Conservation (phyloP, 2,329 filamentous ascomycete species). For the Diaporthe amygdali region DNA sequence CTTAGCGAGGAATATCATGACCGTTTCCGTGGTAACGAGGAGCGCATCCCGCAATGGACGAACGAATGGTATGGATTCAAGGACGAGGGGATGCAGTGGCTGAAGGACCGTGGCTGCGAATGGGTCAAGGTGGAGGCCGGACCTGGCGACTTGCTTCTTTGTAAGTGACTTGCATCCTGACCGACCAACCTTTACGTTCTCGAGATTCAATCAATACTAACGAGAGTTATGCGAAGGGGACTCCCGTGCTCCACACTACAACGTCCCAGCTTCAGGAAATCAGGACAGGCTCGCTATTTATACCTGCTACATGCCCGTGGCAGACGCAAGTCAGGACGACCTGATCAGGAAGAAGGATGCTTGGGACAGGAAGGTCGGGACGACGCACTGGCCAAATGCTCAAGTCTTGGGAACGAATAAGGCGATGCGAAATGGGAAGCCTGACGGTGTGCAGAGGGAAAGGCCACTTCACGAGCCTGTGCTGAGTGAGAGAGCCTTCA, state of each 20-base stretch:
- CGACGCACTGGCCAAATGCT: conserved; percentile 49
- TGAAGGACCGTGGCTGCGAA: conserved; percentile 37
- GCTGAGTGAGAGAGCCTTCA: conserved; percentile 47
- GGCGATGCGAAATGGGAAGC: conserved; percentile 31
- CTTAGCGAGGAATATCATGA: conserved; percentile 41
- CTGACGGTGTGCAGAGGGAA: conserved; percentile 39
- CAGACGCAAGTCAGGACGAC: conserved; percentile 44
- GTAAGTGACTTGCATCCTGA: conserved; percentile 25
- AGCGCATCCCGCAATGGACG: conserved; percentile 36
- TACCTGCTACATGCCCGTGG: conserved; percentile 47
- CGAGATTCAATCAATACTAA: background rate
- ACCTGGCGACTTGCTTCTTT: conserved; percentile 49
- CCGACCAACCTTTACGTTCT: conserved; percentile 29
- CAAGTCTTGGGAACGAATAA: conserved; percentile 29
- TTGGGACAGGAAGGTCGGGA: conserved; percentile 43
- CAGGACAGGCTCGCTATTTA: conserved; percentile 42
- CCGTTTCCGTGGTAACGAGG: conserved; percentile 36
- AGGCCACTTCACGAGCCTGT: conserved; percentile 44
- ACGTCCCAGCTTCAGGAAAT: conserved; percentile 38
- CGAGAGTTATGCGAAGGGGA: background rate
- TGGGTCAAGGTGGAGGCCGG: conserved; percentile 46
- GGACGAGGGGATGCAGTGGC: conserved; percentile 41
- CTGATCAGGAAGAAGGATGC: conserved; percentile 46
- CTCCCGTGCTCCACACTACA: conserved; percentile 42
- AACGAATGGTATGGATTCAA: conserved; percentile 42